These are phyloP conservation scores for Rhexocercosporidium sp. DNA, from an alignment of 2,329 filamentous ascomycete genomes.

Conservation along the genomic window DNA sequence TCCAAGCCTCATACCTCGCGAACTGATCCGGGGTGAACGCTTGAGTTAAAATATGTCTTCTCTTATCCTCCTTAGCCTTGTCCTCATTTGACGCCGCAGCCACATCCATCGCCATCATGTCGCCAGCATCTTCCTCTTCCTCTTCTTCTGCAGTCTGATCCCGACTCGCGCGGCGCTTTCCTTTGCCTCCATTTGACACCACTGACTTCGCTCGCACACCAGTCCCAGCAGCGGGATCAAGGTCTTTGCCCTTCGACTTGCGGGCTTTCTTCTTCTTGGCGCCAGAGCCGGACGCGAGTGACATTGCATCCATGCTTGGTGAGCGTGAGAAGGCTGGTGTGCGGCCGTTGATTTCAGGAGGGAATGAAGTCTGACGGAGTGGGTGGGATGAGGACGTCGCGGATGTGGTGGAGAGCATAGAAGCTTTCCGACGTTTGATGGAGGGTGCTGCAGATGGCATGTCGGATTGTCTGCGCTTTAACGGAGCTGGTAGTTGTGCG, in stretches of 20 bases:
- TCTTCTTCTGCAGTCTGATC: conserved; percentile 57
- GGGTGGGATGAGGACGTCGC: conserved; percentile 64
- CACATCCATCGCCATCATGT: conserved; percentile 59
- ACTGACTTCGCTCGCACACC: conserved; percentile 52
- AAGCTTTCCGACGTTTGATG: conserved; percentile 74
- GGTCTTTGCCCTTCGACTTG: conserved; percentile 62
- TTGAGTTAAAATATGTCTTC: conserved; percentile 65
- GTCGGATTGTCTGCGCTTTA: conserved; percentile 68
- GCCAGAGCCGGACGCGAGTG: conserved; percentile 64
- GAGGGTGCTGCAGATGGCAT: conserved; percentile 53
- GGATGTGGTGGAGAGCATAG: conserved; percentile 61
- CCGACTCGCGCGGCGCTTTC: conserved; percentile 48
- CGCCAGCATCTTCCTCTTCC: conserved; percentile 52
- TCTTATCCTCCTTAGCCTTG: conserved; percentile 64
- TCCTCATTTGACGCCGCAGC: conserved; percentile 70
- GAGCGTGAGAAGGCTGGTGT: conserved; percentile 60
- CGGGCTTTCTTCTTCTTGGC: conserved; percentile 63
- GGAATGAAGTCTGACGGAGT: conserved; percentile 81
- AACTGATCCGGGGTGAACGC: conserved; percentile 71
- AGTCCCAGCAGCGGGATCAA: conserved; percentile 54
- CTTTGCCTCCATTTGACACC: conserved; percentile 48
- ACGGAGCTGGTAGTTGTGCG: conserved; percentile 58
- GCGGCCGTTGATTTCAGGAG: conserved; percentile 59
- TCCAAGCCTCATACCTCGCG: conserved; percentile 73
- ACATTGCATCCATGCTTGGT: conserved; percentile 66